Percentiles rank a stretch among this genome's conserved stretches.
Evolutionary conservation across 495 filamentous ascomycete species (phyloP).

Genomic region (Filosporella fistucella): DNA sequence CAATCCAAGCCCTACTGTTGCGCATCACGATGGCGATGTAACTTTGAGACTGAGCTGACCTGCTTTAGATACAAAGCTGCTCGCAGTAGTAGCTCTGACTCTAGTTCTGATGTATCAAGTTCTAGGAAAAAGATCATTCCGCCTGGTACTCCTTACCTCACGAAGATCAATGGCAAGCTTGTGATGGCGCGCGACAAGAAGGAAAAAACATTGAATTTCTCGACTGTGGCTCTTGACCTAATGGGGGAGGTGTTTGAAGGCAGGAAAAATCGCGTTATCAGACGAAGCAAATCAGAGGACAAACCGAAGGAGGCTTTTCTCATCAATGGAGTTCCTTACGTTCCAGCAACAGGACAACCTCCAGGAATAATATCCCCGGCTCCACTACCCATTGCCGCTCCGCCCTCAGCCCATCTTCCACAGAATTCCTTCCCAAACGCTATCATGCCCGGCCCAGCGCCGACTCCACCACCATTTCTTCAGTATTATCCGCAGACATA

Average conservation of each 20-base stretch:
- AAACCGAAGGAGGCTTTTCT: conserved; percentile 7
- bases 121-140: conserved; percentile 13
- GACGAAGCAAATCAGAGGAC: conserved; percentile 13
- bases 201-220: conserved; percentile 1
- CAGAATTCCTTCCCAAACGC: conserved; percentile 10
- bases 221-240: conserved; percentile 7
- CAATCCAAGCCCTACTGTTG: too few relatives aligned
- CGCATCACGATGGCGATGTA: too few relatives aligned
- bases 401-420: conserved; percentile 11
- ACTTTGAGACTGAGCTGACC: neutral
- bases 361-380: too few relatives aligned
- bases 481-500: neutral
- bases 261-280: neutral
- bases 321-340: conserved; percentile 14
- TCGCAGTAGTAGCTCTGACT: neutral
- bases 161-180: conserved; percentile 25
- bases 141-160: conserved; percentile 20
- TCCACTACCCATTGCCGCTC: neutral
- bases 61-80: neutral
- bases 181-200: conserved; percentile 23
- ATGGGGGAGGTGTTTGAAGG: conserved; percentile 18
- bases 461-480: neutral
- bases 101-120: neutral
- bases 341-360: conserved; percentile 1
- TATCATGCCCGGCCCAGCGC: neutral